Evolutionary conservation across 805 yeast genomes (phyloP), one percentile per base, ranked within the genome.

Genomic region (Jamesozyma hellenica): DNA sequence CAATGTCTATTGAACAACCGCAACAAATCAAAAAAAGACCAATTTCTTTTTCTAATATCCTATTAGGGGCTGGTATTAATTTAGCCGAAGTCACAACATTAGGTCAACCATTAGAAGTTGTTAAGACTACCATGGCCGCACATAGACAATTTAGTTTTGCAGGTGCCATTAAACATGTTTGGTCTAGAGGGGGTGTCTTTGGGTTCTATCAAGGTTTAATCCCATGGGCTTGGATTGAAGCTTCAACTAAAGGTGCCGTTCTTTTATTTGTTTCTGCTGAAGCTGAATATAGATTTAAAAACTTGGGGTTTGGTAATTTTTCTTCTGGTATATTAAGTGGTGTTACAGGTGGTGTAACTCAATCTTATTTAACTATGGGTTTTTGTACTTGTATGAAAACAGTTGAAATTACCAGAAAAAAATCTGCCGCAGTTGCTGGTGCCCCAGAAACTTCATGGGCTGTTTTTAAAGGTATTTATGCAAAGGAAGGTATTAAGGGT

Each of bases 221-320:
- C 48, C 98, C 98, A 35, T 92, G 98, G 98, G 98, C 97, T 6
- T 88, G 97, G 96, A 83, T 92, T 51, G 98, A 90, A 65, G 98
- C 96, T 9, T 83, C 95, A n/a, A 92, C 98, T 28, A 92, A 92
- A 63, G 98, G 98, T 61, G 96, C 97, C 4, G 95, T 88, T 7
- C 70, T 92, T 41, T 70, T 92, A 50, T 92, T 92, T 54, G 96
- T 87, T 27, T 81, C 95, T 34, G 78, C 94, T 34, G 97, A 92
- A 60, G 83, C 87, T 38, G 97, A 92, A 64, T 85, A 84, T 62
- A 74, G 72, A 36, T 76, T 79, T 52, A 78, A 71, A 54, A 63
- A 60, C 27, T 43, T 80, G 16, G 94, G 94, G 38, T 70, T 75
- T 44, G 73, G 69, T 42, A 75, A 82, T 46, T 87, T 92, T 53